Percentiles rank a stretch among this genome's conserved stretches.
phyloP scores from a whole-genome alignment of 768 basidiomycete genomes.

The Amyloporia xantha region DNA sequence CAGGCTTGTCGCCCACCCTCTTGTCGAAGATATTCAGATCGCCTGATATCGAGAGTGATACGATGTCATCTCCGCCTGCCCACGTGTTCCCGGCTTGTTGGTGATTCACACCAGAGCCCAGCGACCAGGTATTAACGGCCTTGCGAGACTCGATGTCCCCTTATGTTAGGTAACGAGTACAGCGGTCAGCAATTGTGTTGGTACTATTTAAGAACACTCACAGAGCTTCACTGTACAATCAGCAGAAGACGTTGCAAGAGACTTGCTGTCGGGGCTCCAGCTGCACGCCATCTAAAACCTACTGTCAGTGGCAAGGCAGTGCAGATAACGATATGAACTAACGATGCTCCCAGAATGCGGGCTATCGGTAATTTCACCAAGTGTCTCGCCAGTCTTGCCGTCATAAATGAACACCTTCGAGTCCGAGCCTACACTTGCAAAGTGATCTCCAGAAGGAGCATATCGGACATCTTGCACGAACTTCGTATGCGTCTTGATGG shows the following conservation, averaged over 20 bases:
- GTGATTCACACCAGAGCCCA: constrained; percentile 66
- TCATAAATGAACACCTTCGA: constrained; percentile 84
- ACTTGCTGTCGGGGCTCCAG: constrained; percentile 77
- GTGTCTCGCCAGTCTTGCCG: constrained; percentile 78
- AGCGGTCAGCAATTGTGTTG: not conserved
- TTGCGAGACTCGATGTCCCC: constrained; percentile 81
- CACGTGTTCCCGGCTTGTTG: constrained; percentile 92
- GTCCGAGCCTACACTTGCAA: constrained; percentile 88
- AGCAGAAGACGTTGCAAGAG: constrained; percentile 74
- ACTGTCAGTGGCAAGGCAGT: not conserved
- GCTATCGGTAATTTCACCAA: constrained; percentile 59
- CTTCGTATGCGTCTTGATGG: constrained; percentile 82
- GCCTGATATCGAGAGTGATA: constrained; percentile 80
- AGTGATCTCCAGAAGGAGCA: constrained; percentile 72
- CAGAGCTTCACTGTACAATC: constrained; percentile 88
- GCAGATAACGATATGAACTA: constrained; percentile 24
- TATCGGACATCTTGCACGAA: constrained; percentile 91
- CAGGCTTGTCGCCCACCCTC: constrained; percentile 52
- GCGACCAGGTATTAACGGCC: constrained; percentile 56
- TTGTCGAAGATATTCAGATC: constrained; percentile 79
- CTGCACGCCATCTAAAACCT: constrained; percentile 54
- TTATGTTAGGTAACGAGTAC: constrained; percentile 21
- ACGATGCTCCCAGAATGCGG: constrained; percentile 75
- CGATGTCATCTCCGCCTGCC: constrained; percentile 62
- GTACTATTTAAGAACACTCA: constrained; percentile 29